Conservation (phyloP, 805 yeast species). For the Peterozyma toletana region DNA sequence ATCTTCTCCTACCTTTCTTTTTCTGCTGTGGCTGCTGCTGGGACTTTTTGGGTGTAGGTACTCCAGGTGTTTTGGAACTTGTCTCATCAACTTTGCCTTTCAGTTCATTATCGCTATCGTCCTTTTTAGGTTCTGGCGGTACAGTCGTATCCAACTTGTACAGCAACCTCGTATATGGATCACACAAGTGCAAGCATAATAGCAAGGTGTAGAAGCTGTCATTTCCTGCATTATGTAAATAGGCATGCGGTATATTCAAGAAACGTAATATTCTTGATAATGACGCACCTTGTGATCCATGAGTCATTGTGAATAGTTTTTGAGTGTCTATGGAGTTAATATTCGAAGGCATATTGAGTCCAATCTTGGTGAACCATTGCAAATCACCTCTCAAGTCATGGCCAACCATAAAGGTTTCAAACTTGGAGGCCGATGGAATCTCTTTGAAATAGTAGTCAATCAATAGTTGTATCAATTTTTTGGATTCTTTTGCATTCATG, state of each 20-base stretch:
- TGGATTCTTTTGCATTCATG: slow-evolving; percentile 28
- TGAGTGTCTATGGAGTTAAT: slow-evolving; percentile 38
- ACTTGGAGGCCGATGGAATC: slow-evolving; percentile 14
- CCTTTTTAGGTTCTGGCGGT: too few species aligned
- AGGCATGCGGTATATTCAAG: slow-evolving; percentile 47
- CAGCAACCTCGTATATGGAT: slow-evolving; percentile 29
- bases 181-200: slow-evolving; percentile 42
- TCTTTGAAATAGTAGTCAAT: slow-evolving; percentile 34
- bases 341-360: slow-evolving; percentile 35
- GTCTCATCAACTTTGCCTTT: not conserved
- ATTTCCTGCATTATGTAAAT: slow-evolving; percentile 65
- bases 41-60: too few species aligned
- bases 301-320: slow-evolving; percentile 30
- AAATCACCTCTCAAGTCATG: slow-evolving; percentile 53
- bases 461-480: slow-evolving; percentile 30
- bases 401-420: slow-evolving; percentile 42
- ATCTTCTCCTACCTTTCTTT: too few species aligned
- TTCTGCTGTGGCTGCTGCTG: too few species aligned
- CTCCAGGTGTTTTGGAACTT: too few species aligned
- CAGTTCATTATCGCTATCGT: not conserved
- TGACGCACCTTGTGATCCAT: slow-evolving; percentile 33
- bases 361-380: slow-evolving; percentile 37
- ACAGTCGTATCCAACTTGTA: slow-evolving; percentile 9
- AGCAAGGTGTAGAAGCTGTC: slow-evolving; percentile 60
- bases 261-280: slow-evolving; percentile 38